phyloP scores from a whole-genome alignment of 257 asterid genomes.

The Eucommia ulmoides region DNA sequence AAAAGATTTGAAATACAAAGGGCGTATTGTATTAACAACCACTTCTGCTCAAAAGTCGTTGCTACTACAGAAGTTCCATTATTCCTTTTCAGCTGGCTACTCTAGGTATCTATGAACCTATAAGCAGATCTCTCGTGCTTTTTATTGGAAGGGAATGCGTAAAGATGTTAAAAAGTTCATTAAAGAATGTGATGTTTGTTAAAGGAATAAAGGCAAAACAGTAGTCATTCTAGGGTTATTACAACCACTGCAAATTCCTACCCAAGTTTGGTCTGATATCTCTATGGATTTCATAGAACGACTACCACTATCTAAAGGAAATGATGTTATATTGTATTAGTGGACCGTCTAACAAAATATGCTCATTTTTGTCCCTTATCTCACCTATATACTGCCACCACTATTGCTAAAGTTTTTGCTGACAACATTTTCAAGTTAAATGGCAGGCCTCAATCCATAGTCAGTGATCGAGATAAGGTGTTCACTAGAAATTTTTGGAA shows the following conservation, averaged over 20 bases:
- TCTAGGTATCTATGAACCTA: not conserved
- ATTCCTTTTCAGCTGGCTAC: not conserved
- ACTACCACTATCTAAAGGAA: not conserved
- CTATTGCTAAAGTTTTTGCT: not conserved
- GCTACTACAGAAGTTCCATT: not conserved
- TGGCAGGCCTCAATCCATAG: not conserved
- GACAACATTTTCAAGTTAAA: not conserved
- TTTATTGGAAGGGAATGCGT: not conserved
- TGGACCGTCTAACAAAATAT: not conserved
- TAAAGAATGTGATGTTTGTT: not conserved
- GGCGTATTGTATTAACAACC: not conserved
- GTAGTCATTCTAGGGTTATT: not conserved
- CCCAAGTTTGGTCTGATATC: not conserved
- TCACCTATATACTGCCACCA: not conserved
- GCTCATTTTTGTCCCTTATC: not conserved
- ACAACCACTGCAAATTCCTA: not conserved
- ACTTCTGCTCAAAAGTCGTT: not conserved
- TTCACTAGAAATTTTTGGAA: not conserved
- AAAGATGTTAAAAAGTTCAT: not conserved
- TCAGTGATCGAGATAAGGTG: not conserved
- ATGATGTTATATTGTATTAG: not conserved
- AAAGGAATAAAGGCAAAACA: not conserved
- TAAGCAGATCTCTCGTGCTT: not conserved
- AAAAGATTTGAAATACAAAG: not conserved
- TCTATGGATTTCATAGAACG: constrained; percentile 2